Evolutionary conservation across 495 filamentous ascomycete genomes (phyloP).

Genomic region (Physcia stellaris): DNA sequence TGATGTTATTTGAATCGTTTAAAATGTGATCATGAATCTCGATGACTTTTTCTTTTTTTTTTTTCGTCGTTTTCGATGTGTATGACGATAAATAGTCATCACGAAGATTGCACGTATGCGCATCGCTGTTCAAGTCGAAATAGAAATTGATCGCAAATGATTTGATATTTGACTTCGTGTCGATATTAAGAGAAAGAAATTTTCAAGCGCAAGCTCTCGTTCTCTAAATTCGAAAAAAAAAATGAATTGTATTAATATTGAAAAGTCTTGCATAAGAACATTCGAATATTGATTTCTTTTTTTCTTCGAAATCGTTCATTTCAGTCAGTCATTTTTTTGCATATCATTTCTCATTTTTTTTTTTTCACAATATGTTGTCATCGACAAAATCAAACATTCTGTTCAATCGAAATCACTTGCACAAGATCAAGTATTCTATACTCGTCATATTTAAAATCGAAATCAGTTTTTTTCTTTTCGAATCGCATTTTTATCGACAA

Average conservation of each 20-base stretch:
- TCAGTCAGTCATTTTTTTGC: conserved; percentile 74
- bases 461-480: conserved; percentile 82
- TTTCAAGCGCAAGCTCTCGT: conserved; percentile 66
- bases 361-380: conserved; percentile 70
- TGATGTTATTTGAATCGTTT: no score
- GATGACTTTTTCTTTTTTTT: no score
- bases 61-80: no score
- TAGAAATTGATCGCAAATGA: no score
- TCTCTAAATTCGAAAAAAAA: conserved; percentile 84
- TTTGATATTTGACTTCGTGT: no score
- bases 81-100: no score
- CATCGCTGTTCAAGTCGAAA: no score
- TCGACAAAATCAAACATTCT: conserved; percentile 70
- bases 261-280: conserved; percentile 62
- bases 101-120: no score
- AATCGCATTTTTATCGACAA: conserved; percentile 38
- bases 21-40: no score
- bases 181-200: conserved; percentile 69
- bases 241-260: conserved; percentile 69
- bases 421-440: conserved; percentile 81
- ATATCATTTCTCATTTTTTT: conserved; percentile 73
- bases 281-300: conserved; percentile 27
- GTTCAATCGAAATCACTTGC: conserved; percentile 77
- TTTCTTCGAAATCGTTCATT: conserved; percentile 51
- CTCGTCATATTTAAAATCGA: conserved; percentile 68